Conservation (phyloP, 495 filamentous ascomycete genomes). For the Cercophora scortea region DNA sequence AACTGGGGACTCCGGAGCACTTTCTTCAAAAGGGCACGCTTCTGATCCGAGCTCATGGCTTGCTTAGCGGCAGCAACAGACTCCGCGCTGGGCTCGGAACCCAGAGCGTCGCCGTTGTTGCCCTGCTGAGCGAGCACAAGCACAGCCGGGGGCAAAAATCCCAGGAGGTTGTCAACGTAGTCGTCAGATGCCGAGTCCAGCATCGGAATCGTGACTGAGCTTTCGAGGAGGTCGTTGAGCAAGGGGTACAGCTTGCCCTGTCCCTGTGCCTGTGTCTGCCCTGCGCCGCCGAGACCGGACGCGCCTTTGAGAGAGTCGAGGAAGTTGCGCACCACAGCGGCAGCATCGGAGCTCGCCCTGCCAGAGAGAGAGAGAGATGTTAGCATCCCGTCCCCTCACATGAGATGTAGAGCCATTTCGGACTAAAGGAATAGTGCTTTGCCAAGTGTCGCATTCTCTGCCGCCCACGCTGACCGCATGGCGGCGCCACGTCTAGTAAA, state of each 20-base stretch:
- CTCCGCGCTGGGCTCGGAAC: slow-evolving; percentile 53
- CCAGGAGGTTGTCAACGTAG: slow-evolving; percentile 65
- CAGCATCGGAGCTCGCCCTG: slow-evolving; percentile 37
- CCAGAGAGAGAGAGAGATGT: slow-evolving; percentile 13
- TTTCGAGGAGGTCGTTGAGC: slow-evolving; percentile 75
- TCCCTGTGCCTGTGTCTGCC: slow-evolving; percentile 21
- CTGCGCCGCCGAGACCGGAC: slow-evolving; percentile 26
- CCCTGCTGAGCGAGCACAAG: slow-evolving; percentile 67
- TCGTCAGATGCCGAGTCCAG: slow-evolving; percentile 56
- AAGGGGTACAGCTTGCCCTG: slow-evolving; percentile 69
- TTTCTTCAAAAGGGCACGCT: slow-evolving; percentile 70
- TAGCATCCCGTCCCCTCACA: slow-evolving; percentile 17
- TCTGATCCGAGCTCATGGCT: slow-evolving; percentile 68
- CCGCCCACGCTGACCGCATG: slow-evolving; percentile 12
- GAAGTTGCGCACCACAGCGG: slow-evolving; percentile 75
- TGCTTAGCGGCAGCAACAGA: slow-evolving; percentile 61
- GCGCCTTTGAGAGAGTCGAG: slow-evolving; percentile 70
- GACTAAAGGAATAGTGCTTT: slow-evolving; percentile 1
- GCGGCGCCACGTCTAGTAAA: slow-evolving; percentile 14
- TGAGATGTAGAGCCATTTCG: not conserved
- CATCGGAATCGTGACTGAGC: slow-evolving; percentile 67
- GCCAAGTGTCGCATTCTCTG: slow-evolving; percentile 12
- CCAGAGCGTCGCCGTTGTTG: slow-evolving; percentile 29
- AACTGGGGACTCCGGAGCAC: slow-evolving; percentile 91
- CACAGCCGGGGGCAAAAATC: slow-evolving; percentile 59